Evolutionary conservation across 176 grass and related monocot species (phyloP).

Genomic region (Echinochloa phyllopogon): DNA sequence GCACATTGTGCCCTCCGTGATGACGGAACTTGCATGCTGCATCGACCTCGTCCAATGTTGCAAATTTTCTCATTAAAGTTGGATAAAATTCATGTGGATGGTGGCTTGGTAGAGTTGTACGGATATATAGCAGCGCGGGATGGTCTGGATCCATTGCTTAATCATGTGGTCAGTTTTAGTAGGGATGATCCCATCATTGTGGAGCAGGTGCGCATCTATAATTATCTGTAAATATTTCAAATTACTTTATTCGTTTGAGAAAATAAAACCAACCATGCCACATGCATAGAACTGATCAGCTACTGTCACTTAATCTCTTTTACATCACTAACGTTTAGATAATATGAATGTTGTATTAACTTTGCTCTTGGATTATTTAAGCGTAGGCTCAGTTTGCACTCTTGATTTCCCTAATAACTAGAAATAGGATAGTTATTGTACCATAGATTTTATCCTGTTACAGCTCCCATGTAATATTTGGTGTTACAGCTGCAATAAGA

Average conservation of each 20-base stretch:
- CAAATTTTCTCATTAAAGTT: slow-evolving; percentile 17
- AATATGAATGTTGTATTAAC: background rate
- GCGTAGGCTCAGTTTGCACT: background rate
- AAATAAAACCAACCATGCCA: background rate
- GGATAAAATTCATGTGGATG: background rate
- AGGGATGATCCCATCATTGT: slow-evolving; percentile 1
- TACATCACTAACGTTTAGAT: background rate
- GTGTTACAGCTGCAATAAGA: background rate
- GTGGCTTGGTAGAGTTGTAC: background rate
- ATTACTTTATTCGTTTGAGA: background rate
- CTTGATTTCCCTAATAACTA: background rate
- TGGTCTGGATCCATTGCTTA: background rate
- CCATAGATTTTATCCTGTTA: background rate
- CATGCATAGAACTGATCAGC: background rate
- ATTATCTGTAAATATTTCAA: background rate
- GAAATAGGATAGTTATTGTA: too few species aligned
- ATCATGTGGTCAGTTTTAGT: background rate
- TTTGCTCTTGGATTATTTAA: background rate
- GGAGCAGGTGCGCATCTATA: background rate
- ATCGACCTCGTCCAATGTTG: background rate
- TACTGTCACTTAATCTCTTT: background rate
- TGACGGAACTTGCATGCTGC: background rate
- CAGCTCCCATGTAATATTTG: background rate
- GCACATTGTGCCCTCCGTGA: background rate
- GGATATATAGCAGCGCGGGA: background rate